Percentiles rank a stretch among this genome's conserved stretches.
phyloP scores from a whole-genome alignment of 345 rosid species.

The Hibiscus syriacus region DNA sequence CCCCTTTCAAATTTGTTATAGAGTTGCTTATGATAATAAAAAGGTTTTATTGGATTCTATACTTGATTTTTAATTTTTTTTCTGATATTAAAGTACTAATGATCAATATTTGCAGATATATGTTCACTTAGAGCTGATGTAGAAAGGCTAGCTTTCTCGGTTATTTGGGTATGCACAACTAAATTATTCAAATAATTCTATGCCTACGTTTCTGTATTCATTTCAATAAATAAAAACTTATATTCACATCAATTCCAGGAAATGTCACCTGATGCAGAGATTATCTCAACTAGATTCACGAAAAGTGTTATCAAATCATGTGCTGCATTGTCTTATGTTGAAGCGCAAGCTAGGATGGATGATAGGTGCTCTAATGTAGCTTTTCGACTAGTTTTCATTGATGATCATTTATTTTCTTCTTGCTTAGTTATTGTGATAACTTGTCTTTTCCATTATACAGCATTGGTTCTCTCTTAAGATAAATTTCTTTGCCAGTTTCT shows the following conservation, averaged over 20 bases:
- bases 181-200: constrained; percentile 3
- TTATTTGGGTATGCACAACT: constrained; percentile 65
- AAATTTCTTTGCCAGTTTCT: not conserved
- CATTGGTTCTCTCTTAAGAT: not conserved
- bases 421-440: not conserved
- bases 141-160: constrained; percentile 98
- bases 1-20: constrained; percentile 4
- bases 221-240: not conserved
- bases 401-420: not conserved
- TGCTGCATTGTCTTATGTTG: constrained; percentile 92
- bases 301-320: constrained; percentile 89
- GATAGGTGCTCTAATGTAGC: constrained; percentile 54
- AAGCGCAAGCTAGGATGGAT: constrained; percentile 99
- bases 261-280: constrained; percentile 88
- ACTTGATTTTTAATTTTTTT: not conserved
- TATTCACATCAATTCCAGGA: constrained; percentile 41
- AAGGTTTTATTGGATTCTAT: constrained; percentile 1
- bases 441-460: not conserved
- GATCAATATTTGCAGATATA: constrained; percentile 52
- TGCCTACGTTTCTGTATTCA: not conserved
- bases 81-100: not conserved
- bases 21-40: not conserved
- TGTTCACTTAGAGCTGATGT: constrained; percentile 95
- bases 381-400: constrained; percentile 2
- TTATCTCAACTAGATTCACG: constrained; percentile 73